Conservation (phyloP, 129 eudicot genomes). For the Kitagawia praeruptora region DNA sequence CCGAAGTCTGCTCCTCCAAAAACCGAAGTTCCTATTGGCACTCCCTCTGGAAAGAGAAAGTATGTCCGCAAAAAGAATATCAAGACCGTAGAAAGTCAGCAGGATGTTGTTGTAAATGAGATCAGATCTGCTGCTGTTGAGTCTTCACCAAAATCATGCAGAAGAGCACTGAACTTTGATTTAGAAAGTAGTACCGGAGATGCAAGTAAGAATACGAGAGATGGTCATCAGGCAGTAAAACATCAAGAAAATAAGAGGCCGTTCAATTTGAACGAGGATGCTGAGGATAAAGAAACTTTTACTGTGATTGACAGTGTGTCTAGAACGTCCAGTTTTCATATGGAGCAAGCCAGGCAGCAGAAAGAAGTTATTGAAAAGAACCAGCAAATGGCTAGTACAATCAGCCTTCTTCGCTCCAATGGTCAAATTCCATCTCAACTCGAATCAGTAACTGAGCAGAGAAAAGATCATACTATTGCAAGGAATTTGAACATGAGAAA, state of each 20-base stretch:
- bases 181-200: constrained; percentile 21
- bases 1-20: constrained; percentile 43
- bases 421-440: constrained; percentile 4
- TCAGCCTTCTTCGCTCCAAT: constrained; percentile 1
- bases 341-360: constrained; percentile 8
- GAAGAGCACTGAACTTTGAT: constrained; percentile 51
- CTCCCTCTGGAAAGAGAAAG: constrained; percentile 48
- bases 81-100: constrained; percentile 16
- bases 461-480: constrained; percentile 36
- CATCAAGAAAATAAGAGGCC: constrained; percentile 11
- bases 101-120: constrained; percentile 7
- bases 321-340: constrained; percentile 24
- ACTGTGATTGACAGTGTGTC: constrained; percentile 23
- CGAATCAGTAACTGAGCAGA: constrained; percentile 2
- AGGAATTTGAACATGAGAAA: constrained; percentile 33
- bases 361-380: constrained; percentile 16
- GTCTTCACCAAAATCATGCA: constrained; percentile 36
- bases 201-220: constrained; percentile 19
- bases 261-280: constrained; percentile 25
- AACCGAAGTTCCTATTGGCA: constrained; percentile 17
- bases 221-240: constrained; percentile 18
- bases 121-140: constrained; percentile 14
- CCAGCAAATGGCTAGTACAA: constrained; percentile 13
- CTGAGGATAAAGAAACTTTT: constrained; percentile 18
- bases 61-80: constrained; percentile 51